Base-by-base conservation (phyloP, 2,329 filamentous ascomycete genomes). In the Metarhizium brunneum region DNA sequence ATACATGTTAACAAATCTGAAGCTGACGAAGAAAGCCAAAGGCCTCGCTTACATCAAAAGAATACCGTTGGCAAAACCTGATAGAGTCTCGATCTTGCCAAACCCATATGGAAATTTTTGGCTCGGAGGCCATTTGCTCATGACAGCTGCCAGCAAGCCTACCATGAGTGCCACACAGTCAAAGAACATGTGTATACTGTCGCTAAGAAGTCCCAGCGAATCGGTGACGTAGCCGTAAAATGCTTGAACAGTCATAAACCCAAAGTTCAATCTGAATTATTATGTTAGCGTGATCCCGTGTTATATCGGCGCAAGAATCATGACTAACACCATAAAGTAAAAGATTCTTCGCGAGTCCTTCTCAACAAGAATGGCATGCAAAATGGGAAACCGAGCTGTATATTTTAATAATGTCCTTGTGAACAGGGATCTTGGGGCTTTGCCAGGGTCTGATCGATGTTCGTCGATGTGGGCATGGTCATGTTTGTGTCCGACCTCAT, bases 121-220 rank as follows among this genome's bases (percentile, higher is more conserved):
- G 67, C 87, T 96, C 0, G 91, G 88, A 1, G 92, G 91, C 92
- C 94, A 96, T 71, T 97, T 97, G 72, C 90, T 94, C 77, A 96
- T 90, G 6, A 99, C 91, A 2, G 92, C 87, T 32, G 94, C 94
- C 63, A 92, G 87, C 10, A 99, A 77, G 11, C 94, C 94, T 40
- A 99, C 91, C 1, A 89, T 83, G 32, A 99, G 80, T 20, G 92
- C 94, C 40, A 96, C 85, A 63, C 94, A 99, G 71, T 99, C 94
- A 64, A 99, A 97, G 66, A 99, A 92, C 94, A 99, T 99, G 73
- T 99, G 94, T 60, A 99, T 94, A 65, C 92, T 97, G 71, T 99
- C 94, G 62, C 91, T 96, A 18, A 99, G 82, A n/a, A 99, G 79
- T 2, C 94, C 94, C 5, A 99, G 76, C 0, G 94, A 99, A 62